A percentile compares a stretch with the other conserved stretches of the same genome.
These are phyloP conservation scores for Nannochloropsis granulata DNA, from an alignment of 108 stramenopile genomes.

Conservation along the genomic window DNA sequence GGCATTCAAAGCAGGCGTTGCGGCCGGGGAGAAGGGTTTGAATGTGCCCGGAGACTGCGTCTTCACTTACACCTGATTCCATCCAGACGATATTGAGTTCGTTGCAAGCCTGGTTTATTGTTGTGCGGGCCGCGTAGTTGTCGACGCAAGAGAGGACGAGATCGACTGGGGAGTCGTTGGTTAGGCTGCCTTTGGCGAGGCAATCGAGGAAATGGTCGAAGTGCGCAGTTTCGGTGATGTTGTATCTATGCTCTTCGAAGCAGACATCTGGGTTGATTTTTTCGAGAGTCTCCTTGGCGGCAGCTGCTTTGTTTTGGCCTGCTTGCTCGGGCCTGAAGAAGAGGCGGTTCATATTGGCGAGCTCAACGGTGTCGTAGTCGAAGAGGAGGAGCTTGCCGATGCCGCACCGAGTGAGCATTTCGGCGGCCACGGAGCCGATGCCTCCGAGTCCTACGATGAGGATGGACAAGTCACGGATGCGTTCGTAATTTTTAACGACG, in stretches of 20 bases:
- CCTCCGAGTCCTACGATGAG: conserved; percentile 24
- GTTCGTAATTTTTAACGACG: conserved; percentile 2
- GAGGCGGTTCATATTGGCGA: conserved; percentile 16
- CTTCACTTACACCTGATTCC: conserved; percentile 10
- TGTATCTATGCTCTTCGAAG: background rate
- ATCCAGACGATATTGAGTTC: conserved; percentile 2
- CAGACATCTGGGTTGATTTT: conserved; percentile 9
- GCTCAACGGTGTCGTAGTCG: conserved; percentile 10
- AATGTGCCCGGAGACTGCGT: conserved; percentile 6
- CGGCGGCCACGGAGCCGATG: conserved; percentile 8
- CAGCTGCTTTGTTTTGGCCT: background rate
- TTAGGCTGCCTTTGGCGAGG: background rate
- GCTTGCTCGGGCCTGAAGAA: conserved; percentile 8
- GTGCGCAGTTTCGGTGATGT: background rate
- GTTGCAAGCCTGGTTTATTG: conserved; percentile 10
- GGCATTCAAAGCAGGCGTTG: conserved; percentile 11
- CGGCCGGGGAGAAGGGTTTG: conserved; percentile 8
- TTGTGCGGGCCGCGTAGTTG: conserved; percentile 11
- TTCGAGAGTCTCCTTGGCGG: conserved; percentile 3
- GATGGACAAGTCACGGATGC: background rate
- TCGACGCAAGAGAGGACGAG: conserved; percentile 8
- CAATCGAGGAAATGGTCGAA: conserved; percentile 7
- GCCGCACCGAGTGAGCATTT: conserved; percentile 16
- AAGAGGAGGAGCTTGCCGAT: conserved; percentile 14
- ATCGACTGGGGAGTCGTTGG: background rate